phyloP scores from a whole-genome alignment of 129 eudicot species.

The carrot (Daucus carota) region DNA sequence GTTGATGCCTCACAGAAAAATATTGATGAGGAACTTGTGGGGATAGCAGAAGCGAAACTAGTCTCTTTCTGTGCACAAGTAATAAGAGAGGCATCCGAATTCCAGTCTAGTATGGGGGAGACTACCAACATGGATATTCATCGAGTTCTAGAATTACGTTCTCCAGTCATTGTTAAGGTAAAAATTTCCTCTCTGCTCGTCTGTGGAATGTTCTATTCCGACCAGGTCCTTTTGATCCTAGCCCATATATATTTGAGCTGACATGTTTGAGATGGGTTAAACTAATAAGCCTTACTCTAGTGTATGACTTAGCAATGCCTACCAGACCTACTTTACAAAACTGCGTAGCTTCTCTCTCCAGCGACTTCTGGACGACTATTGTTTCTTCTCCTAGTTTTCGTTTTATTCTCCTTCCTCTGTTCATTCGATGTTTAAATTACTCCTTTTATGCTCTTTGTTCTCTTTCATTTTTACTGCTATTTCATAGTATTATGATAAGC shows the following conservation, averaged over 20 bases:
- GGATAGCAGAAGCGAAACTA: constrained; percentile 73
- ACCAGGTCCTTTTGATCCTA: too few relatives aligned
- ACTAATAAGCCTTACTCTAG: too few relatives aligned
- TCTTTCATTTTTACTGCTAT: not conserved
- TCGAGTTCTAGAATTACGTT: constrained; percentile 86
- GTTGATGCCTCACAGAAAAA: constrained; percentile 26
- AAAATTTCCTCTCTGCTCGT: not conserved
- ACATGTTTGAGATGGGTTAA: too few relatives aligned
- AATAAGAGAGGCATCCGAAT: constrained; percentile 89
- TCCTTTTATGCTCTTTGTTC: not conserved
- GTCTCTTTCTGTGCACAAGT: constrained; percentile 89
- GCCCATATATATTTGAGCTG: too few relatives aligned
- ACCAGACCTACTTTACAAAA: too few relatives aligned
- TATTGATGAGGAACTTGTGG: constrained; percentile 39
- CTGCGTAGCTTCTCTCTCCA: too few relatives aligned
- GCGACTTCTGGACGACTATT: too few relatives aligned
- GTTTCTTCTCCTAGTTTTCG: not conserved
- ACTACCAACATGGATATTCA: constrained; percentile 81
- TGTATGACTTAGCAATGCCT: too few relatives aligned
- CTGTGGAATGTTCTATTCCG: not conserved
- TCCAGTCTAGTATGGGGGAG: constrained; percentile 75
- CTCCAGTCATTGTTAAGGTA: constrained; percentile 91
- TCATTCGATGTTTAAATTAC: not conserved
- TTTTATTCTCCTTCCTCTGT: not conserved
- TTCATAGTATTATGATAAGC: not conserved